Conservation (phyloP, 2,329 filamentous ascomycete species). For the Aureobasidium melanogenum region DNA sequence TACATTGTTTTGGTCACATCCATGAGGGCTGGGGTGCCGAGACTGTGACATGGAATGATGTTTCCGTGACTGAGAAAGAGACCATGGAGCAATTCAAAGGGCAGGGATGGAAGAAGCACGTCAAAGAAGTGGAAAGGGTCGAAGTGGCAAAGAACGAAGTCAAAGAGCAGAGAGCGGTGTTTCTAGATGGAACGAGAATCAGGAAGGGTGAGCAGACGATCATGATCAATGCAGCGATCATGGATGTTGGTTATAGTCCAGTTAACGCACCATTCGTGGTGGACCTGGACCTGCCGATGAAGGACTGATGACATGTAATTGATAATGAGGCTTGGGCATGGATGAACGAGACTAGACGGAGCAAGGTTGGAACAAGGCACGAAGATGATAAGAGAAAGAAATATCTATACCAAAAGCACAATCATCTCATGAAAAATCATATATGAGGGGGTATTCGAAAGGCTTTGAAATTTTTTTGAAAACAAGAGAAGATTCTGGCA, state of each 20-base stretch:
- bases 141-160: slow-evolving; percentile 17
- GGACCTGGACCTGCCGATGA: slow-evolving; percentile 38
- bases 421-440: background rate
- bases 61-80: slow-evolving; percentile 23
- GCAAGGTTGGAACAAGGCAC: background rate
- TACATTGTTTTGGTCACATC: slow-evolving; percentile 58
- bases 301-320: background rate
- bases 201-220: slow-evolving; percentile 43
- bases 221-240: slow-evolving; percentile 51
- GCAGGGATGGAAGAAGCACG: slow-evolving; percentile 17
- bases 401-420: background rate
- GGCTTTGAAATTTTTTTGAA: slow-evolving; percentile 7
- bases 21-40: slow-evolving; percentile 46
- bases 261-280: slow-evolving; percentile 48
- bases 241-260: slow-evolving; percentile 41
- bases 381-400: background rate
- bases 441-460: slow-evolving; percentile 5
- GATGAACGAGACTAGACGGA: too few relatives aligned
- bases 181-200: slow-evolving; percentile 27
- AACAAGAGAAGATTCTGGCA: slow-evolving; percentile 4
- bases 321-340: too few relatives aligned
- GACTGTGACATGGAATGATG: slow-evolving; percentile 31
- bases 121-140: slow-evolving; percentile 13
- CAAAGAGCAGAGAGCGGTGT: slow-evolving; percentile 23
- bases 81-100: slow-evolving; percentile 25